Conservation (phyloP, 805 yeast genomes). For the Brettanomyces anomalus region DNA sequence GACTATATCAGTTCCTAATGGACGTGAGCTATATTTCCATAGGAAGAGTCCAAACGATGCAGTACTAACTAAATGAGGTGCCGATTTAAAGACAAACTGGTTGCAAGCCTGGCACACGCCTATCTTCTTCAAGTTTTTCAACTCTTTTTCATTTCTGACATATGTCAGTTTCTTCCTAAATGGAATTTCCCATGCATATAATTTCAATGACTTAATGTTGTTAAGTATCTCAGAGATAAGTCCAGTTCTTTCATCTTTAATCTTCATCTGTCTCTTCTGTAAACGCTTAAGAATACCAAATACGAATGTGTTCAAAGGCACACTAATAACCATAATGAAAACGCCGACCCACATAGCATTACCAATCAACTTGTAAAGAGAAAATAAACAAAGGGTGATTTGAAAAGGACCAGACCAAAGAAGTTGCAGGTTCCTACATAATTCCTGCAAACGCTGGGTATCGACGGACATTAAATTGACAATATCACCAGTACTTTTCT, state of each 20-base stretch:
- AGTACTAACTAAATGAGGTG: conserved; percentile 86
- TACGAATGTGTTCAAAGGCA: conserved; percentile 68
- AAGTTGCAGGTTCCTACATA: conserved; percentile 67
- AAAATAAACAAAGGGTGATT: conserved; percentile 61
- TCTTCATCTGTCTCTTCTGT: conserved; percentile 80
- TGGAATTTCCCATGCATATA: conserved; percentile 94
- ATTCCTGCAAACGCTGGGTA: conserved; percentile 78
- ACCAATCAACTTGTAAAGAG: conserved; percentile 68
- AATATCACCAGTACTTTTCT: conserved; percentile 82
- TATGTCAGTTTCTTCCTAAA: conserved; percentile 62
- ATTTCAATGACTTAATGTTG: conserved; percentile 84
- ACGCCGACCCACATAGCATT: conserved; percentile 97
- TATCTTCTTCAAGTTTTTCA: conserved; percentile 64
- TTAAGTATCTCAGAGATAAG: conserved; percentile 80
- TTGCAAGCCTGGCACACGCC: conserved; percentile 65
- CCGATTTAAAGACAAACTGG: conserved; percentile 70
- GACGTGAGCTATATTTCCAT: conserved; percentile 40
- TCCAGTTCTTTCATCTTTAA: conserved; percentile 88
- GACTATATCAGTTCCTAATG: conserved; percentile 83
- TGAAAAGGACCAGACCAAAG: conserved; percentile 95
- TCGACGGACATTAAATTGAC: conserved; percentile 94
- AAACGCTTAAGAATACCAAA: conserved; percentile 60
- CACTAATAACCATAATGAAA: conserved; percentile 60
- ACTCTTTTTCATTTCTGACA: conserved; percentile 84
- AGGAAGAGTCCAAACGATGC: conserved; percentile 78